Conservation (phyloP, 495 filamentous ascomycete genomes). For the Penicillium longicatenatum region DNA sequence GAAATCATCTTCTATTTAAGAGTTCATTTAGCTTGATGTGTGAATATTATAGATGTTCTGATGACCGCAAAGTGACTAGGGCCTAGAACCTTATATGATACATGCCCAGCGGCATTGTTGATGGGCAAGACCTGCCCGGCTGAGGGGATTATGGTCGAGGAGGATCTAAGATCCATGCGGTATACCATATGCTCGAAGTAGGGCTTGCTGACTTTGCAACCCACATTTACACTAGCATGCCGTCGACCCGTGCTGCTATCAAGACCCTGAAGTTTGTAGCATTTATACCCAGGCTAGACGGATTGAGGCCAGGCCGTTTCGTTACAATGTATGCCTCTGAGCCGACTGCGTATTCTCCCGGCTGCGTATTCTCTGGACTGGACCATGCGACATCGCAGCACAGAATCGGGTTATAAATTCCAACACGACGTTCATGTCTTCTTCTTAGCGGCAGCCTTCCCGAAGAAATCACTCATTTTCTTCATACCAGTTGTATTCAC, state of each 20-base stretch:
- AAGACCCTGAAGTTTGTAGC: not conserved
- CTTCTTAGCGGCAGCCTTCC: conserved; percentile 57
- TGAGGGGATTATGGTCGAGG: not conserved
- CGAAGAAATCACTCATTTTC: conserved; percentile 95
- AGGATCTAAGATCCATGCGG: not conserved
- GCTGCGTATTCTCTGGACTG: not conserved
- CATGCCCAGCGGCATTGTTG: not conserved
- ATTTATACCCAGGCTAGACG: not conserved
- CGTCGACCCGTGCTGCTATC: not conserved
- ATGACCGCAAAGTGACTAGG: not conserved
- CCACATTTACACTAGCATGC: not conserved
- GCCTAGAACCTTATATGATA: not conserved
- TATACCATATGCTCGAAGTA: not conserved
- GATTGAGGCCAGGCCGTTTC: not conserved
- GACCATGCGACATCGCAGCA: not conserved
- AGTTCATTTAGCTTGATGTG: not conserved
- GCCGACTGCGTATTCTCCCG: not conserved
- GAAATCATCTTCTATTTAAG: not conserved
- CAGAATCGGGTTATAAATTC: not conserved
- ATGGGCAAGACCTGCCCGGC: not conserved
- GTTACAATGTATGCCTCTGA: not conserved
- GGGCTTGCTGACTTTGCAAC: not conserved
- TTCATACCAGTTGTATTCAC: conserved; percentile 91
- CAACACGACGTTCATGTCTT: conserved; percentile 26
- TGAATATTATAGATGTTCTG: not conserved